Base-by-base conservation (phyloP, 352 stramenopile genomes). In the Phytophthora melonis region DNA sequence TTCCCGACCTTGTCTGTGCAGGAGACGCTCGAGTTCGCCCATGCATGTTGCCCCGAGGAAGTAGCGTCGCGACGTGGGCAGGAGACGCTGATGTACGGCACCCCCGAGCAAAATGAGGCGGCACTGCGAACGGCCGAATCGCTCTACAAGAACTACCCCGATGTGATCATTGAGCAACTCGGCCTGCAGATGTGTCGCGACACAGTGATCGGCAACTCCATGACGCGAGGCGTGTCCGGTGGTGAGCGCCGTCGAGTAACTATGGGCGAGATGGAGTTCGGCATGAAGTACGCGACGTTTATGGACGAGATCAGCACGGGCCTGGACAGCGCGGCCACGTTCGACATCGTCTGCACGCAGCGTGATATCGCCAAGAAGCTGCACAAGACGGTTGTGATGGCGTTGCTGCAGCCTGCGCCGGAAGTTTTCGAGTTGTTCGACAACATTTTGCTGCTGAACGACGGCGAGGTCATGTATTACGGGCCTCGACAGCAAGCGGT, bases 361-460 rank as follows among this genome's bases (percentile, higher is more conserved):
- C 70, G 79, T 2, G 67, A 63, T n/a, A 58, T 88, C 32, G 80
- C 82, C 25, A 69, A 86, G 62, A 73, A 72, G 4, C 54, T 91
- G 4, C 55, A 77, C 47, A 72, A 76, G 41, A 89, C 83, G 5
- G 58, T 79, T 8, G 81, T 93, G 5, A 81, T 97, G 5, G 84
- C 88, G 6, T 69, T 97, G n/a, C 70, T 97, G 14, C 80, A 98
- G 71, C 94, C 95, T 27, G 81, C 93, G 3, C 95, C 95, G 0
- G 93, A 98, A 74, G 93, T 96, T 10, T 94, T 97, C 39, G 85
- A 83, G 11, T 72, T 98, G 7, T 98, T 98, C 75, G 95, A 98
- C 74, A 90, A 98, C 65, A 56, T 88, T 14, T 8, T 88, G 45
- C 59, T 88, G 18, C 50, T 88, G n/a, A 83, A 86, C 68, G 74